These are phyloP conservation scores for Pseudogymnoascus sp. DNA, from an alignment of 2,329 filamentous ascomycete genomes.

Conservation along the genomic window DNA sequence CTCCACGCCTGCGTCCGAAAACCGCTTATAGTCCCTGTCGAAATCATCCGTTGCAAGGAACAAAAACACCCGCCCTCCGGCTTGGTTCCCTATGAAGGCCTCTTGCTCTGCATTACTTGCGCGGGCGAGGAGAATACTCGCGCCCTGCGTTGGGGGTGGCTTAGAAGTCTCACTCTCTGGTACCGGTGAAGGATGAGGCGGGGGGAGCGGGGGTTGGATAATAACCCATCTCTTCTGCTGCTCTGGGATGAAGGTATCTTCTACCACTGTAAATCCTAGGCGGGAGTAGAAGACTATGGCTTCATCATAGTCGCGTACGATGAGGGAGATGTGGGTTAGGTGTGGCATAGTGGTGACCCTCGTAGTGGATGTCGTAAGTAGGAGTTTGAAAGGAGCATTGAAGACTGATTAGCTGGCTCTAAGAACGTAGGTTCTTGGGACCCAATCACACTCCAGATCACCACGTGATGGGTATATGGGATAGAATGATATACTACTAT, in stretches of 20 bases:
- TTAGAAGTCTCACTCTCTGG: no score
- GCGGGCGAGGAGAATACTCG: background rate
- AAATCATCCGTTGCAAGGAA: conserved; percentile 13
- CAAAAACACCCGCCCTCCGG: conserved; percentile 12
- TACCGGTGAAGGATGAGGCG: background rate
- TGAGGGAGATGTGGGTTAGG: background rate
- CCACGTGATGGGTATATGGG: conserved; percentile 19
- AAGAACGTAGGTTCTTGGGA: no score
- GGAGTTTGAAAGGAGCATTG: no score
- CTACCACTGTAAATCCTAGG: background rate
- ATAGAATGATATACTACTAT: no score
- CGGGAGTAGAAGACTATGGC: conserved; percentile 1
- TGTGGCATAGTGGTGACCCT: background rate
- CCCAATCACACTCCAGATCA: no score
- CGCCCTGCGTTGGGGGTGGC: background rate
- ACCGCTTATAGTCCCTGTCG: background rate
- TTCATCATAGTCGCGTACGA: conserved; percentile 9
- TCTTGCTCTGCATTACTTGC: background rate
- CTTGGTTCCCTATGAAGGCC: background rate
- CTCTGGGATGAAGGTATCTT: conserved; percentile 3
- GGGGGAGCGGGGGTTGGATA: background rate
- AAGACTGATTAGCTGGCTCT: no score
- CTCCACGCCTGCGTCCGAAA: background rate
- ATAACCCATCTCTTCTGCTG: conserved; percentile 6
- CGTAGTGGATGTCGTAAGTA: no score